Evolutionary conservation across 495 filamentous ascomycete genomes (phyloP).

Genomic region (Astrothelium macrocarpum): DNA sequence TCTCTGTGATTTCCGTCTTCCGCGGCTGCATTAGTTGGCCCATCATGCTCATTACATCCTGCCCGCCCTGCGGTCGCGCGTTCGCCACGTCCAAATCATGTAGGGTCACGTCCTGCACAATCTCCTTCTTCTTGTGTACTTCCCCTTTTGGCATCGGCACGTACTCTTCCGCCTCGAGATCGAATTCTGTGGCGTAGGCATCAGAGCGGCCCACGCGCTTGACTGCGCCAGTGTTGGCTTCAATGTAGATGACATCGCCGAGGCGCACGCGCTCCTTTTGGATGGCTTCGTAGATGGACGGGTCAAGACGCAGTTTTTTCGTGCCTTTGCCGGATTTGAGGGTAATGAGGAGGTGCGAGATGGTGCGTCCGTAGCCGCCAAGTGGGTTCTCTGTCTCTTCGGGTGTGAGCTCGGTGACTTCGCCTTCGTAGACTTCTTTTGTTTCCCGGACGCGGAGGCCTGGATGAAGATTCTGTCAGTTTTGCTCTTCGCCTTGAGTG

Average conservation of each 20-base stretch:
- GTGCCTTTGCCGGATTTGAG: constrained; percentile 86
- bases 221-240: constrained; percentile 94
- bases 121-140: constrained; percentile 99
- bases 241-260: constrained; percentile 97
- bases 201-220: constrained; percentile 93
- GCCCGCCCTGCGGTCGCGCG: constrained; percentile 84
- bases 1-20: constrained; percentile 97
- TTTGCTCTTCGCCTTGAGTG: neutral
- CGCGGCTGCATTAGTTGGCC: constrained; percentile 97
- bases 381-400: constrained; percentile 98
- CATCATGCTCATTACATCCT: constrained; percentile 99
- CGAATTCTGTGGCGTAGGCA: constrained; percentile 95
- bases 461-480: constrained; percentile 20
- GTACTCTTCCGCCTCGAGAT: constrained; percentile 96
- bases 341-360: constrained; percentile 79
- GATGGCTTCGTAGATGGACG: constrained; percentile 96
- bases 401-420: constrained; percentile 90
- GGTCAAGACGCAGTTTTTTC: constrained; percentile 93
- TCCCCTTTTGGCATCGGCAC: constrained; percentile 97
- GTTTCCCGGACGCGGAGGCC: constrained; percentile 88
- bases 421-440: constrained; percentile 95
- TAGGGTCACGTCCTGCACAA: constrained; percentile 96
- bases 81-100: constrained; percentile 97
- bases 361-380: constrained; percentile 88
- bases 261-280: constrained; percentile 95